A percentile compares a stretch with the other conserved stretches of the same genome.
These are phyloP conservation scores for Zasmidium citrigriseum DNA, from an alignment of 2,329 filamentous ascomycete species.

Conservation along the genomic window DNA sequence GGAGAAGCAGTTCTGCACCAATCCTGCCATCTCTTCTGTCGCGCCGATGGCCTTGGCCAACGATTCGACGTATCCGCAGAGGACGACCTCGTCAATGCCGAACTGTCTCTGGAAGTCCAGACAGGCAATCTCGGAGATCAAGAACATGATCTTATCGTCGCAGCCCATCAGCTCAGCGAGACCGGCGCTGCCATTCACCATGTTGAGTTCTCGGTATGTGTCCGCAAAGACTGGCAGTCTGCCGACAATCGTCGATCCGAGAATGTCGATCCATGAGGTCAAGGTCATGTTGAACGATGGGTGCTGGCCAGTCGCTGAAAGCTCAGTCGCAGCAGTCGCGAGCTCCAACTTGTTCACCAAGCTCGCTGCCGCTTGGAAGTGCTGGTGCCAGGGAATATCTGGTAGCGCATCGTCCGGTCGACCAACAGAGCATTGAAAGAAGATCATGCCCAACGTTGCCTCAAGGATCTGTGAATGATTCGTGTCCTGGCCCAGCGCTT, in stretches of 20 bases:
- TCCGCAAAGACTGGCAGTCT: constrained; percentile 85
- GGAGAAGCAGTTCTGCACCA: constrained; percentile 54
- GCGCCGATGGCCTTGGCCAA: constrained; percentile 83
- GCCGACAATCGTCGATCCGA: constrained; percentile 89
- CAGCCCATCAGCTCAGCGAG: constrained; percentile 95
- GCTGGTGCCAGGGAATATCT: constrained; percentile 95
- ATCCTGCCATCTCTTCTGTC: constrained; percentile 62
- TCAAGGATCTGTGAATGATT: constrained; percentile 88
- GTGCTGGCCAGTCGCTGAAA: constrained; percentile 47
- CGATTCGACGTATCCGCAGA: constrained; percentile 87
- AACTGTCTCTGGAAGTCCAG: constrained; percentile 83
- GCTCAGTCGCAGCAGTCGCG: constrained; percentile 62
- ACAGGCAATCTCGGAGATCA: constrained; percentile 96
- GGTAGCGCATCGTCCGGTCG: constrained; percentile 79
- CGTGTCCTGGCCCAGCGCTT: constrained; percentile 75
- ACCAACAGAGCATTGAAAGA: constrained; percentile 92
- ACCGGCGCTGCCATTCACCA: constrained; percentile 66
- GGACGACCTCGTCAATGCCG: constrained; percentile 78
- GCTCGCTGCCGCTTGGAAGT: constrained; percentile 88
- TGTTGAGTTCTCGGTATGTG: constrained; percentile 92
- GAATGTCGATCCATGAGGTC: constrained; percentile 93
- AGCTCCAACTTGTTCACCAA: constrained; percentile 85
- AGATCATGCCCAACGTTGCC: constrained; percentile 90
- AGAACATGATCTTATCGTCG: constrained; percentile 95
- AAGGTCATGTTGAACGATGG: constrained; percentile 95